Evolutionary conservation across 306 rosid species (phyloP).

Genomic region (Luffa acutangula): DNA sequence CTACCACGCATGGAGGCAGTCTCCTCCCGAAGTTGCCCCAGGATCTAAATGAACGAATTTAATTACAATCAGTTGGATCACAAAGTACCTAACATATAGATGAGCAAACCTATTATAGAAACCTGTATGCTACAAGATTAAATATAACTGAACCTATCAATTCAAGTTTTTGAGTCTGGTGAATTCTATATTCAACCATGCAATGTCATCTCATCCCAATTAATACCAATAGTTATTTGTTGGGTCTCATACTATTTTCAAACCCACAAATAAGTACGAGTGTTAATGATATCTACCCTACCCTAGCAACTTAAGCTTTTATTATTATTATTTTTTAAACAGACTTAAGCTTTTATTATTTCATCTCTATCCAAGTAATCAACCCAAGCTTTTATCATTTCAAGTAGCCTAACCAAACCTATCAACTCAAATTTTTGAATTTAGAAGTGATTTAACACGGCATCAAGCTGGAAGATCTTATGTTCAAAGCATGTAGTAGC

Average conservation of each 20-base stretch:
- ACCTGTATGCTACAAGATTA: neutral
- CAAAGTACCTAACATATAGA: neutral
- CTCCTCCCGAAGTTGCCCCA: slow-evolving; percentile 68
- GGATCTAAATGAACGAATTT: slow-evolving; percentile 45
- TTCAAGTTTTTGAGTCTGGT: neutral
- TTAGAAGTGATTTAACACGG: too few species aligned
- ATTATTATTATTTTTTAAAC: too few species aligned
- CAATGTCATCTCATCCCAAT: neutral
- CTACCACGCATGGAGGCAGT: slow-evolving; percentile 84
- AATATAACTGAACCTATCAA: neutral
- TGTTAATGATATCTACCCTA: neutral
- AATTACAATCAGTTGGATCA: slow-evolving; percentile 13
- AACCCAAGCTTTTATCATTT: too few species aligned
- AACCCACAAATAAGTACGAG: neutral
- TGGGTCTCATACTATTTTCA: neutral
- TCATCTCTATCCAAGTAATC: neutral
- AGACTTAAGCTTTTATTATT: neutral
- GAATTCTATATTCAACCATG: neutral
- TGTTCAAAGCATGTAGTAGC: too few species aligned
- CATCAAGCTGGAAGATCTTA: too few species aligned
- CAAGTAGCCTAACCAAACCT: too few species aligned
- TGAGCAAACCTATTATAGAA: neutral
- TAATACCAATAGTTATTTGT: neutral
- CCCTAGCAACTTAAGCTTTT: neutral
- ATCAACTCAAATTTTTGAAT: too few species aligned